These are phyloP conservation scores for Colletotrichum sp. DNA, from an alignment of 2,329 filamentous ascomycete species.

Conservation along the genomic window DNA sequence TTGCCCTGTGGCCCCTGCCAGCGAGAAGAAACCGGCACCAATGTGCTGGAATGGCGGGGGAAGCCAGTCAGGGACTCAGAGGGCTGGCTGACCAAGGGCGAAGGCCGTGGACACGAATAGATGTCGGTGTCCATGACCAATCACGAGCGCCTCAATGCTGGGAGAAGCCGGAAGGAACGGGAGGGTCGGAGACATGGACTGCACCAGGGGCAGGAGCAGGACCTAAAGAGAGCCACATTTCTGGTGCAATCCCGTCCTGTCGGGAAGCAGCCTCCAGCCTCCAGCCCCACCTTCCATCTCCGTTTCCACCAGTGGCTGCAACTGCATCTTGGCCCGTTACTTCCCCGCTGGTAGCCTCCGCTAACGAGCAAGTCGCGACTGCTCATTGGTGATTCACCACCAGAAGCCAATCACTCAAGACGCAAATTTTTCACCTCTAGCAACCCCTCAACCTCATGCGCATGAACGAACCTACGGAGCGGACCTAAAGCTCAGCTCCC, in stretches of 20 bases:
- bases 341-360: slow-evolving; percentile 8
- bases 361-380: background rate
- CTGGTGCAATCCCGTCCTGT: slow-evolving; percentile 12
- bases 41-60: slow-evolving; percentile 7
- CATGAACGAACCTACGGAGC: background rate
- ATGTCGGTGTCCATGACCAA: background rate
- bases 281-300: background rate
- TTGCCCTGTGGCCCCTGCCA: background rate
- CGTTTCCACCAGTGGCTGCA: background rate
- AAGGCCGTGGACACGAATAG: slow-evolving; percentile 14
- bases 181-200: background rate
- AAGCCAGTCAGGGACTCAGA: background rate
- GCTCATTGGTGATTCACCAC: slow-evolving; percentile 14
- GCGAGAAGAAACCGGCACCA: slow-evolving; percentile 22
- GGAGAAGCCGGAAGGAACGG: slow-evolving; percentile 17
- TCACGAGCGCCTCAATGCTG: background rate
- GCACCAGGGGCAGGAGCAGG: background rate
- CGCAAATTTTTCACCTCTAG: slow-evolving; percentile 14
- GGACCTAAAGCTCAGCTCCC: background rate
- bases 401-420: background rate
- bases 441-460: background rate
- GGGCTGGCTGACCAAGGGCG: background rate
- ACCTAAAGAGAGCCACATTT: background rate
- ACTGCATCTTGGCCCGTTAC: background rate
- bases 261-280: slow-evolving; percentile 13